Evolutionary conservation across 108 stramenopile species (phyloP).

Genomic region (Pelagomonas calceolata): DNA sequence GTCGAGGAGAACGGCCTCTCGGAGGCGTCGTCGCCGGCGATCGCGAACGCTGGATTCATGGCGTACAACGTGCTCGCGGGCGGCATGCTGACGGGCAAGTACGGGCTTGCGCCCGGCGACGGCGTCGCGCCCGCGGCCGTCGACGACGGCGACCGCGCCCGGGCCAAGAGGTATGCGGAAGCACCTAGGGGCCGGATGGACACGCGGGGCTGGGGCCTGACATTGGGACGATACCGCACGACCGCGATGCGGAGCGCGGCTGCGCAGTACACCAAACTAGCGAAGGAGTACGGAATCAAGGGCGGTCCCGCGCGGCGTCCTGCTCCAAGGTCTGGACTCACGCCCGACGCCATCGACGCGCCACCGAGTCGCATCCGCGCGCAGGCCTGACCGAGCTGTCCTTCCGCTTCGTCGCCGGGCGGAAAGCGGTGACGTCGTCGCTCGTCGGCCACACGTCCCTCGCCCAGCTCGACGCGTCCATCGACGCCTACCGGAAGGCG

Average conservation of each 20-base stretch:
- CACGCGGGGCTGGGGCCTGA: constrained; percentile 66
- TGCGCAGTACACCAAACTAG: constrained; percentile 56
- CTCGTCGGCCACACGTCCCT: constrained; percentile 70
- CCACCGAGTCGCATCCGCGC: too few relatives aligned
- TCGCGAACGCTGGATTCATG: constrained; percentile 57
- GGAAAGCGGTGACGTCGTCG: constrained; percentile 63
- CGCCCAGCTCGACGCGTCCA: constrained; percentile 57
- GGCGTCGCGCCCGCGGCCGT: constrained; percentile 43
- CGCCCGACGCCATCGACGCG: too few relatives aligned
- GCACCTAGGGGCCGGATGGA: constrained; percentile 67
- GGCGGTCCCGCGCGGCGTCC: too few relatives aligned
- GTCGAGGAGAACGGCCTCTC: constrained; percentile 68
- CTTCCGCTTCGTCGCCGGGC: constrained; percentile 62
- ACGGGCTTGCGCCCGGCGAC: constrained; percentile 29
- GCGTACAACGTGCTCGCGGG: constrained; percentile 76
- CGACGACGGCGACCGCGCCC: constrained; percentile 43
- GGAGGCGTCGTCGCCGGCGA: constrained; percentile 70
- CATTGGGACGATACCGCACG: constrained; percentile 65
- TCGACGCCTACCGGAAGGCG: constrained; percentile 49
- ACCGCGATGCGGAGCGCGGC: constrained; percentile 66
- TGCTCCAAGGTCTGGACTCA: too few relatives aligned
- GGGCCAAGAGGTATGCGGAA: constrained; percentile 18
- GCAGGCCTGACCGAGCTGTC: constrained; percentile 64
- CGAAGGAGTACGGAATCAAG: constrained; percentile 51
- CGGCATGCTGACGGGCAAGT: constrained; percentile 79